Percentiles rank a stretch among this genome's conserved stretches.
Conservation (phyloP, 306 rosid genomes). For the Quercus gilva region DNA sequence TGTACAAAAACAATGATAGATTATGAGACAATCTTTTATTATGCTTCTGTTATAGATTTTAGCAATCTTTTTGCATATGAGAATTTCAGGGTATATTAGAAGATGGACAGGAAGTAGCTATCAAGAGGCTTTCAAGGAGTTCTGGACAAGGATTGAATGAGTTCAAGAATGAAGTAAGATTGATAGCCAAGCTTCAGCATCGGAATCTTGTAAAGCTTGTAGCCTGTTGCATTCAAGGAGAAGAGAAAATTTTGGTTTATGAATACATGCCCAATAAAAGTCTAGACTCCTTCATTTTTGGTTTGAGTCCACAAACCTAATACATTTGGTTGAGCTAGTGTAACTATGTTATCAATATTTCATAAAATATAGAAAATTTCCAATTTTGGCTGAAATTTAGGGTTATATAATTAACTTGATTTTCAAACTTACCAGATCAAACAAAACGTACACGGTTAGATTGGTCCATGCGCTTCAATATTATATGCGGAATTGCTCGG, state of each 20-base stretch:
- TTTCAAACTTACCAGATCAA: slow-evolving; percentile 23
- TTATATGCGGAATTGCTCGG: slow-evolving; percentile 45
- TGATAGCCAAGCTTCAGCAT: slow-evolving; percentile 71
- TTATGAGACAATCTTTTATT: too few relatives aligned
- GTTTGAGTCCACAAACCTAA: slow-evolving; percentile 22
- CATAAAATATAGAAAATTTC: neutral
- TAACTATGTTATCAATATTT: neutral
- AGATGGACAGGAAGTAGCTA: slow-evolving; percentile 54
- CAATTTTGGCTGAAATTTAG: neutral
- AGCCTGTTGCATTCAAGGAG: slow-evolving; percentile 54
- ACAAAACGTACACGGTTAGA: slow-evolving; percentile 8
- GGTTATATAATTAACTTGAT: neutral
- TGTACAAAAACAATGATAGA: neutral
- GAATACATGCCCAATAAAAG: slow-evolving; percentile 68
- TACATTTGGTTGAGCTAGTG: neutral
- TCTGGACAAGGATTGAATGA: slow-evolving; percentile 60
- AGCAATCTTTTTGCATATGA: too few relatives aligned
- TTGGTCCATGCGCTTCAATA: slow-evolving; percentile 46
- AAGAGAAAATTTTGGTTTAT: slow-evolving; percentile 50
- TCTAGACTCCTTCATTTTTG: slow-evolving; percentile 64
- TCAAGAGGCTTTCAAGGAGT: slow-evolving; percentile 49
- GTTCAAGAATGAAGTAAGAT: slow-evolving; percentile 56
- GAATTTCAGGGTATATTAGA: slow-evolving; percentile 45
- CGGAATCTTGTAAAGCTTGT: slow-evolving; percentile 66
- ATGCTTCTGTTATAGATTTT: too few relatives aligned